A percentile compares a stretch with the other conserved stretches of the same genome.
These are phyloP conservation scores for Ambrosiella xylebori DNA, from an alignment of 2,329 filamentous ascomycete species.

Conservation along the genomic window DNA sequence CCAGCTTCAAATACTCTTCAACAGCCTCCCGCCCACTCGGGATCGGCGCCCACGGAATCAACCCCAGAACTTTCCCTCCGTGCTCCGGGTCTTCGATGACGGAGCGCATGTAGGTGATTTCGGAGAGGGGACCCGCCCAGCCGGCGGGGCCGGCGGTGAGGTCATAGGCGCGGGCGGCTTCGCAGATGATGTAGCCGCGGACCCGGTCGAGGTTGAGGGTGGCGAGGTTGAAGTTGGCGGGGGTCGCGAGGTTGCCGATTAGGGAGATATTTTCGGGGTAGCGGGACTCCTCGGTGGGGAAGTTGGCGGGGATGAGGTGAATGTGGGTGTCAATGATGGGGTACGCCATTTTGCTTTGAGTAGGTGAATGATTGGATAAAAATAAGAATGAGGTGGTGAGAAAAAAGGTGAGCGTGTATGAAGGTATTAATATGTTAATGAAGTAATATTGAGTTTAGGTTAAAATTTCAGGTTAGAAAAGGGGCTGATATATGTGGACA, in stretches of 20 bases:
- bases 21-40: conserved; percentile 44
- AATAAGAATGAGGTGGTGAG: not conserved
- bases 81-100: conserved; percentile 40
- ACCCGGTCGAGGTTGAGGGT: conserved; percentile 27
- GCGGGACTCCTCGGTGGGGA: conserved; percentile 37
- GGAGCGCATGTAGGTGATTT: conserved; percentile 51
- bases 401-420: not conserved
- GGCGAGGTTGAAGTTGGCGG: conserved; percentile 42
- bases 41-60: conserved; percentile 77
- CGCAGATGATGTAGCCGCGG: conserved; percentile 63
- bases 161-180: conserved; percentile 58
- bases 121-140: conserved; percentile 52
- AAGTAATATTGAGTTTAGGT: not conserved
- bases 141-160: conserved; percentile 32
- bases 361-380: not conserved
- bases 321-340: conserved; percentile 80
- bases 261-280: not conserved
- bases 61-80: conserved; percentile 44
- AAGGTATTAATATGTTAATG: not conserved
- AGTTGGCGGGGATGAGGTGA: conserved; percentile 64
- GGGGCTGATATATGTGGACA: not conserved
- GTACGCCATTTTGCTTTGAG: conserved; percentile 20
- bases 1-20: conserved; percentile 45
- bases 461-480: not conserved
- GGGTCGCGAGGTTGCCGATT: conserved; percentile 45